Percentiles rank a stretch among this genome's conserved stretches.
These are phyloP conservation scores for Oehlia diaphana DNA, from an alignment of 192 early-diverging fungal genomes.

Conservation along the genomic window DNA sequence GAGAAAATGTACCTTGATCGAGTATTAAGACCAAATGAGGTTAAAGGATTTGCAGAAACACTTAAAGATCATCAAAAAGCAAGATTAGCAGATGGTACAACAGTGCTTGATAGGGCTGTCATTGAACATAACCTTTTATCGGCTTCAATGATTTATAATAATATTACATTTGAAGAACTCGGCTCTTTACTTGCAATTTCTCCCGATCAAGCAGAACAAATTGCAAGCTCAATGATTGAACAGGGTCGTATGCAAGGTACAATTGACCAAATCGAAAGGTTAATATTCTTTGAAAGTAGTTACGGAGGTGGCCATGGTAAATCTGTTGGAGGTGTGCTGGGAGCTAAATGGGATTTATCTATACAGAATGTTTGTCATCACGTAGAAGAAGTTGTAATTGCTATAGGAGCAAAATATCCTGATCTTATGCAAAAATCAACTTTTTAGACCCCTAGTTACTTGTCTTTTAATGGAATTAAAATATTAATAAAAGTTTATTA, in stretches of 20 bases:
- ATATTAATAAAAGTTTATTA: no score
- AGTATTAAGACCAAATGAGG: slow-evolving; percentile 74
- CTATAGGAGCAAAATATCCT: slow-evolving; percentile 54
- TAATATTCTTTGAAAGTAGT: slow-evolving; percentile 80
- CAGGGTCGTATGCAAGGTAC: slow-evolving; percentile 84
- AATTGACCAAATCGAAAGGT: slow-evolving; percentile 89
- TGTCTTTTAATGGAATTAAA: no score
- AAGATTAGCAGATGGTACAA: slow-evolving; percentile 68
- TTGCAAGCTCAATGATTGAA: slow-evolving; percentile 87
- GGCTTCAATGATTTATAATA: slow-evolving; percentile 88
- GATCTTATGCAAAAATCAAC: slow-evolving; percentile 21
- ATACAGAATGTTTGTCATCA: slow-evolving; percentile 61
- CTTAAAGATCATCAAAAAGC: slow-evolving; percentile 82
- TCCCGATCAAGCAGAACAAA: slow-evolving; percentile 79
- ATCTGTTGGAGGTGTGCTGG: slow-evolving; percentile 30
- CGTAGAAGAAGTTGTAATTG: slow-evolving; percentile 54
- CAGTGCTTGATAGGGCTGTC: slow-evolving; percentile 88
- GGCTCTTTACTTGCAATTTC: slow-evolving; percentile 74
- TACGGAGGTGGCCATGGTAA: slow-evolving; percentile 31
- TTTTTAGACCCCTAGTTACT: neutral
- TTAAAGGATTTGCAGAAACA: slow-evolving; percentile 72
- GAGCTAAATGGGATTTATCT: slow-evolving; percentile 53
- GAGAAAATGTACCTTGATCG: slow-evolving; percentile 96
- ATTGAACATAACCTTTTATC: slow-evolving; percentile 94
- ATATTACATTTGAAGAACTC: slow-evolving; percentile 87